Base-by-base conservation (phyloP, 1,284 basidiomycete genomes). In the Apiotrichum porosum region DNA sequence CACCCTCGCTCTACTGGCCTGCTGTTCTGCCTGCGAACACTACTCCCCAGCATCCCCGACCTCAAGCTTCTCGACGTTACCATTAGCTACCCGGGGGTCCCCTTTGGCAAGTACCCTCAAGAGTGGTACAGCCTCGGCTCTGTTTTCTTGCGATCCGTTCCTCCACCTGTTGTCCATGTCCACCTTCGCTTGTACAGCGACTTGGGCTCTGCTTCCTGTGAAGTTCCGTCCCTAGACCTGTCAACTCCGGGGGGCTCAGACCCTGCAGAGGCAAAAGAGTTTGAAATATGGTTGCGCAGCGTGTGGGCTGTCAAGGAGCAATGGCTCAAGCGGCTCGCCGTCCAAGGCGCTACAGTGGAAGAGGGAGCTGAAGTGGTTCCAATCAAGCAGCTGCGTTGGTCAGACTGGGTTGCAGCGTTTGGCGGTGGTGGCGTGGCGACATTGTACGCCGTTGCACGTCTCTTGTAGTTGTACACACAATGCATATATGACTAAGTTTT, bases 1-100 rank as follows among this genome's bases (percentile, higher is more conserved):
- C 80, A 97, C 39, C 94, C 94, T 1, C 81, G 93, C 39, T 88
- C 91, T 22, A 95, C 90, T 0, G 94, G 94, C 1, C 75, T 97
- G 42, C 83, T 87, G 52, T 90, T 88, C 68, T 88, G 84, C 54
- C 75, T 97, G 31, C 81, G 89, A 22, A 85, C 88, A 0, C 79
- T 97, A 9, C 78, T 83, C 9, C 84, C 87, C 17, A 80, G 85
- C 43, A 80, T 94, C 35, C 84, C 85, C 18, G 80, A 80, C 51
- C 76, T 97, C 52, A 81, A 84, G 60, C 73, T 98, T 17, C 76
- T 97, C n/a, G 91, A 94, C 65, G 75, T 92, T 37, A 95, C 93
- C 0, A 80, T 93, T 54, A 81, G 86, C 17, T 97, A 97, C 71
- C 90, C 92, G 46, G 92, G 91, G 77, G 69, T 77, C 4, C 74